Evolutionary conservation across 768 basidiomycete genomes (phyloP).

Genomic region (Phaeotremella skinneri): DNA sequence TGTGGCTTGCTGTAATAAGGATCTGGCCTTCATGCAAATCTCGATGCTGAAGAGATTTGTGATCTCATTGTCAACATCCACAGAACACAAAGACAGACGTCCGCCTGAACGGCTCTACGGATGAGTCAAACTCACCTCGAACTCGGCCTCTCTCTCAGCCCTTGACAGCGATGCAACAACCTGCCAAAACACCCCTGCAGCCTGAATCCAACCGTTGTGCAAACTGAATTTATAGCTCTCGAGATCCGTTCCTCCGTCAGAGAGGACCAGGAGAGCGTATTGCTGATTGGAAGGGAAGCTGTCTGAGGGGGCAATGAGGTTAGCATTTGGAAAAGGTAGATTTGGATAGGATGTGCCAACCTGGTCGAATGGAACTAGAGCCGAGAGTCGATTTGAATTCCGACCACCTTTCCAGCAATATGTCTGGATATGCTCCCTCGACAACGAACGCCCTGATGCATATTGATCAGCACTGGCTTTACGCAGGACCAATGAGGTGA

Average conservation of each 20-base stretch:
- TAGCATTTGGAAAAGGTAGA: too few relatives aligned
- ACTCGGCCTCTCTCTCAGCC: constrained; percentile 75
- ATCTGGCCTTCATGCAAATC: constrained; percentile 99
- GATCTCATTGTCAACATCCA: background rate
- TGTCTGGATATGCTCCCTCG: constrained; percentile 74
- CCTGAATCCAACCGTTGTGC: constrained; percentile 70
- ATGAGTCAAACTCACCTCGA: constrained; percentile 77
- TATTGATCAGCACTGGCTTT: background rate
- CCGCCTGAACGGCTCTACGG: too few relatives aligned
- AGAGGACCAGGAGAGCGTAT: constrained; percentile 85
- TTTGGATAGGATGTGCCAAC: too few relatives aligned
- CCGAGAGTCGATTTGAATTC: constrained; percentile 70
- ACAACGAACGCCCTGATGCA: constrained; percentile 73
- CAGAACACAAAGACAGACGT: too few relatives aligned
- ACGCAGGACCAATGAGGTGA: background rate
- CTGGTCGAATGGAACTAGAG: constrained; percentile 79
- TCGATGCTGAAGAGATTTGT: constrained; percentile 66
- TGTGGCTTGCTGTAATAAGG: constrained; percentile 59
- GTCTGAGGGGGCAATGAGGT: constrained; percentile 51
- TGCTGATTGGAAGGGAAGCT: constrained; percentile 68
- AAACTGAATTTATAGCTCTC: constrained; percentile 71
- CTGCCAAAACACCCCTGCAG: constrained; percentile 87
- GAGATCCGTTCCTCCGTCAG: constrained; percentile 85
- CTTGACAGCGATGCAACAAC: constrained; percentile 70
- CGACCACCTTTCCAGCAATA: constrained; percentile 82